A percentile compares a stretch with the other conserved stretches of the same genome.
phyloP scores from a whole-genome alignment of 305 asterid genomes.

The Solanum chacoense region DNA sequence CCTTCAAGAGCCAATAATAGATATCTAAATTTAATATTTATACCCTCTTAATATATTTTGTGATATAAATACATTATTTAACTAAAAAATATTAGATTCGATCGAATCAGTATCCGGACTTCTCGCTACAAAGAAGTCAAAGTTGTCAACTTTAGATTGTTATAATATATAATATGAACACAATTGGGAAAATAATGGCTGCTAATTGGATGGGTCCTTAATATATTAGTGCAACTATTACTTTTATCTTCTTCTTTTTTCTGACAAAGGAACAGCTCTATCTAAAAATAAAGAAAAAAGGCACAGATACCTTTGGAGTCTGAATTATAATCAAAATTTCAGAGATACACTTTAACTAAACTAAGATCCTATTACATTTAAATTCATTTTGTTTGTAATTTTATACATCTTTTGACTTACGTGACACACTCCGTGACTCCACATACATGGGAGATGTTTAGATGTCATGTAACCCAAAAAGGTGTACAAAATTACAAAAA shows the following conservation, averaged over 20 bases:
- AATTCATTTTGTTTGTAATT: neutral
- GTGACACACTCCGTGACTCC: neutral
- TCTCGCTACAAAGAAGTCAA: neutral
- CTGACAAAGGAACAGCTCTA: neutral
- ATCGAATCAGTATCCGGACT: neutral
- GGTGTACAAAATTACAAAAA: too few relatives aligned
- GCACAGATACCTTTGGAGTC: neutral
- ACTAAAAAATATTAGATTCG: neutral
- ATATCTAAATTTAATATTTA: neutral
- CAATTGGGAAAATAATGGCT: neutral
- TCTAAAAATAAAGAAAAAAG: neutral
- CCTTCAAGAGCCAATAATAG: neutral
- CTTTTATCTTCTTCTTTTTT: neutral
- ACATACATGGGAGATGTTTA: neutral
- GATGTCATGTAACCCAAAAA: neutral
- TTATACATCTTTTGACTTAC: neutral
- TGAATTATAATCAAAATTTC: neutral
- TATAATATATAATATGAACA: neutral
- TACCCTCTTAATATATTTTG: neutral
- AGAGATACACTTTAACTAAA: too few relatives aligned
- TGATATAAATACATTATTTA: neutral
- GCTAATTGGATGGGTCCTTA: neutral
- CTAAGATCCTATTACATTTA: too few relatives aligned
- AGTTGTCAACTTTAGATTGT: neutral
- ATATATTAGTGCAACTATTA: neutral